These are phyloP conservation scores for Solanum gandarillasii DNA, from an alignment of 257 asterid genomes.

Conservation along the genomic window DNA sequence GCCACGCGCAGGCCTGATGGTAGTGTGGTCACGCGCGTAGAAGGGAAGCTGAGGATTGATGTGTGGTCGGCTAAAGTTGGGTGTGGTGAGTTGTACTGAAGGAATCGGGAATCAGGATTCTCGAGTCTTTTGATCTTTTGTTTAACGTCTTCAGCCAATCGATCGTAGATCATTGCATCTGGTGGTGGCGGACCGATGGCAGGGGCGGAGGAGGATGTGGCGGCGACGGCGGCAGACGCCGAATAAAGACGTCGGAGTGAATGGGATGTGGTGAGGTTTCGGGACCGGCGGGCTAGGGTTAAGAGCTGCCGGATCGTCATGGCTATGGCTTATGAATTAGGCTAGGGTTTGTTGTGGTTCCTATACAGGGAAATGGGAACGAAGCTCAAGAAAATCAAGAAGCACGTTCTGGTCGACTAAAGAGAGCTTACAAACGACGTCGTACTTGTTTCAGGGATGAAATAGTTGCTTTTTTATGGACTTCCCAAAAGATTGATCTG, in stretches of 20 bases:
- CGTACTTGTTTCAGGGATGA: not conserved
- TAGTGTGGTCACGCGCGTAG: constrained; percentile 71
- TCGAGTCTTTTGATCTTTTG: constrained; percentile 47
- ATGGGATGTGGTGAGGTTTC: constrained; percentile 11
- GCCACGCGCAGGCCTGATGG: constrained; percentile 84
- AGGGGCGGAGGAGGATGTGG: not conserved
- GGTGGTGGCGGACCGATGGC: constrained; percentile 60
- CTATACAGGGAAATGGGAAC: not conserved
- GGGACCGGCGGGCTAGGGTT: constrained; percentile 42
- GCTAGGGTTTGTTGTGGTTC: constrained; percentile 21
- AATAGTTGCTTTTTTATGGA: not conserved
- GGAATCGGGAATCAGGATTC: constrained; percentile 59
- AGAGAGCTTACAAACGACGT: not conserved
- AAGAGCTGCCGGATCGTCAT: constrained; percentile 76
- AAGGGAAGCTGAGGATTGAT: constrained; percentile 59
- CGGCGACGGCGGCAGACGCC: constrained; percentile 28
- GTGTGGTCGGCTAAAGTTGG: constrained; percentile 51
- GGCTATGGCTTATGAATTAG: not conserved
- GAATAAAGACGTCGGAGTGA: constrained; percentile 30
- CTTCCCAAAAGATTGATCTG: not conserved
- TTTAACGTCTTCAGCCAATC: constrained; percentile 61
- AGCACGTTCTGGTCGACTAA: not conserved
- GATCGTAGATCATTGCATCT: constrained; percentile 74
- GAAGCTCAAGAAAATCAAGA: not conserved
- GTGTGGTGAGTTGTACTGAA: constrained; percentile 54